Base-by-base conservation (phyloP, 257 asterid species). In the Solanum dulcamara region DNA sequence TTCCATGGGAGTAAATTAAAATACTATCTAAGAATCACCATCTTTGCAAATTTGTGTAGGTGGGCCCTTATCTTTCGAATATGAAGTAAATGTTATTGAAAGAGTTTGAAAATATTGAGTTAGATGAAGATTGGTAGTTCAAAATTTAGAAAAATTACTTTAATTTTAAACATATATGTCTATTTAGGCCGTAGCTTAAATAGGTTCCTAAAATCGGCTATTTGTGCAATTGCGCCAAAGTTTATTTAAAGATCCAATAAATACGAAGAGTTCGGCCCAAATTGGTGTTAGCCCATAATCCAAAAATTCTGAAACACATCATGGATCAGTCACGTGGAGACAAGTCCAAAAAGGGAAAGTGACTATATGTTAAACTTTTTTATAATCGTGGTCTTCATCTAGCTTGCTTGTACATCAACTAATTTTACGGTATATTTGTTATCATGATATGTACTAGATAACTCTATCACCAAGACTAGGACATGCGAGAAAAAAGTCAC, bases 61-160 rank as follows among this genome's bases (percentile, higher is more conserved):
- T 37, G 8, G 1, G 7, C 7, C 8, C 7, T 37, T 37, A 37
- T 5, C 7, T 37, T 37, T 37, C 40, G 8, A 37, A 37, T 37
- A 37, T 37, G 7, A 37, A 37, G 59, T 51, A 2, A 0, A 51
- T 18, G 10, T 3, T n/a, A 10, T 5, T 0, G 7, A 2, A 64
- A 4, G 6, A 28, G 1, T 0, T 28, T 64, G n/a, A 1, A 0
- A 12, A 60, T 2, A 26, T 28, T 64, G 0, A 26, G 0, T 12
- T 0, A 28, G 3, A 26, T 12, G 1, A 64, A 64, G 0, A 0
- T 28, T 0, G 0, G 6, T 6, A 13, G 1, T 28, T 64, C 7
- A 4, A 64, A 64, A 5, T 64, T 64, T 0, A 64, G 0, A 59
- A 59, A 59, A 59, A 59, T 10, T 24, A 24, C 11, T 57, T 57